Base-by-base conservation (phyloP, 495 filamentous ascomycete genomes). In the Penicillium egyptiacum region DNA sequence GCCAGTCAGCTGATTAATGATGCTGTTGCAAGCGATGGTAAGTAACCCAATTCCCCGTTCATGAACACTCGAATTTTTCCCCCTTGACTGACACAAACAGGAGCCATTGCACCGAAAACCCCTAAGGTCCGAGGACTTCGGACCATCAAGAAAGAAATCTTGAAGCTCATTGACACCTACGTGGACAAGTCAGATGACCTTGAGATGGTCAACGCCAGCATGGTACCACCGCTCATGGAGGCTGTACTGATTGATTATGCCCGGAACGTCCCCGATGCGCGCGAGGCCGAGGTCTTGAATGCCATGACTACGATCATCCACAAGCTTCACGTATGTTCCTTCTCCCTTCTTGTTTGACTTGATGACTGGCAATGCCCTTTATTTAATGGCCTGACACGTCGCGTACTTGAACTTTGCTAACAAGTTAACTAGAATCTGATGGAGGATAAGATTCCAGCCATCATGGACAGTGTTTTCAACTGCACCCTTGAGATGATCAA, bases 401-500 rank as follows among this genome's bases (percentile, higher is more conserved):
- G 2, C 8, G 7, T 47, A 30, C 23, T 19, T 28, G 19, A 9
- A 37, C 31, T 12, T 17, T 52, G 25, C 39, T 53, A 53, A 53
- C 37, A 31, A 11, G 22, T 26, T 1, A 22, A 28, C 16, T 57
- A 88, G 91, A 84, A 82, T 58, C 79, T 96, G 64, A 98, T 98
- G 95, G 92, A 97, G 69, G 94, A 98, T 68, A 95, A 98, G 72
- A 91, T 99, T 2, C 90, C 92, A 0, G 86, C 86, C 42, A 97
- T 98, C 70, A 96, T 99, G 91, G 92, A 98, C 68, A 94, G 92
- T 65, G 91, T 99, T 19, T 99, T 99, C 69, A 93, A 96, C 72
- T 98, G 94, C 76, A 99, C 94, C 8, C 78, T 99, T 40, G 90
- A 96, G 60, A 99, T 99, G 94, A 98, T 99, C 78, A 99, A 98